These are phyloP conservation scores for Wickerhamiella brachini DNA, from an alignment of 805 yeast species.

Conservation along the genomic window DNA sequence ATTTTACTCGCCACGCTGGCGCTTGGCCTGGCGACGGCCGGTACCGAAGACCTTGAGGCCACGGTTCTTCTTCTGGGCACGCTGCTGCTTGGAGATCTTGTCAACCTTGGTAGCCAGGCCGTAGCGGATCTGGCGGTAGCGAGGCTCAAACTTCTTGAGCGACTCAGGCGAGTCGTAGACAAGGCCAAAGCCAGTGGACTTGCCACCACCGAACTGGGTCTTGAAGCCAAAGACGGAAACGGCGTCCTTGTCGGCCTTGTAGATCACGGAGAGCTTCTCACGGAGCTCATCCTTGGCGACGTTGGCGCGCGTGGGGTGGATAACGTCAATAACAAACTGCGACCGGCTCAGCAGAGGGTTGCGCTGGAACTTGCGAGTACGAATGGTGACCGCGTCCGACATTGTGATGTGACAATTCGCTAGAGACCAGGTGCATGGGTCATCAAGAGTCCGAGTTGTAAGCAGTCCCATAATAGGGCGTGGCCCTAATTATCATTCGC, in stretches of 20 bases:
- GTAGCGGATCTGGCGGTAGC: conserved; percentile 98
- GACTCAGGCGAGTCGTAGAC: conserved; percentile 96
- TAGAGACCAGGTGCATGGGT: not conserved
- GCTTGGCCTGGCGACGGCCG: conserved; percentile 81
- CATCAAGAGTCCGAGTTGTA: not conserved
- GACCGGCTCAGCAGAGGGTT: conserved; percentile 99
- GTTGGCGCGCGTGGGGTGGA: conserved; percentile 99
- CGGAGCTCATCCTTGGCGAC: conserved; percentile 99
- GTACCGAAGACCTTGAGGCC: conserved; percentile 99
- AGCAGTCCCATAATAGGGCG: not conserved
- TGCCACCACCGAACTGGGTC: conserved; percentile 99
- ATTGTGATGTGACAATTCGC: conserved; percentile 5
- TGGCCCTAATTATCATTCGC: too few species aligned
- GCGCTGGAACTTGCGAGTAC: conserved; percentile 98
- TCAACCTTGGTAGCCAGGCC: conserved; percentile 94
- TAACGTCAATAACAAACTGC: conserved; percentile 98
- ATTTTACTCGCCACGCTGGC: conserved; percentile 16
- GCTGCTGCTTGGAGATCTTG: conserved; percentile 98
- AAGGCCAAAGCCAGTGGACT: conserved; percentile 98
- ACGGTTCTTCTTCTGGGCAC: conserved; percentile 99
- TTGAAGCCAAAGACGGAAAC: conserved; percentile 98
- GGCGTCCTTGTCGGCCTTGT: conserved; percentile 87
- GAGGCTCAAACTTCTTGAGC: conserved; percentile 97
- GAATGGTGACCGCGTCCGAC: conserved; percentile 99
- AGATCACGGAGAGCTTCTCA: conserved; percentile 75